Conservation (phyloP, 208 protist genomes). For the Wallacemonas collosoma region DNA sequence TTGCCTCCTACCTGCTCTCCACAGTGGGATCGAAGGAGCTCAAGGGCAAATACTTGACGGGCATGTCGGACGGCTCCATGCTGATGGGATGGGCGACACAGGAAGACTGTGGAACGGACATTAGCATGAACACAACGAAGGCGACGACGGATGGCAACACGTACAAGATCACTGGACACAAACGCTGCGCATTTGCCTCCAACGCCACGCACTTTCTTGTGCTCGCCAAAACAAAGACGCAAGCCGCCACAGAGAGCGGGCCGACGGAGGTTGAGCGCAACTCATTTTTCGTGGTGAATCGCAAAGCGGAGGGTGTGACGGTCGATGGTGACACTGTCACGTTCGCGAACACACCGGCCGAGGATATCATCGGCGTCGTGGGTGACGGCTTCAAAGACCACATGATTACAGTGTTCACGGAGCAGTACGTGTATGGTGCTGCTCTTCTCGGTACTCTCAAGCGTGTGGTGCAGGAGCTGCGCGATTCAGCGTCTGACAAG, state of each 20-base stretch:
- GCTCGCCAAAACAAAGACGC: conserved; percentile 74
- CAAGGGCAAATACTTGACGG: conserved; percentile 85
- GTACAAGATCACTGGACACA: conserved; percentile 68
- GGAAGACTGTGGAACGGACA: conserved; percentile 68
- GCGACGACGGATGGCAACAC: conserved; percentile 34
- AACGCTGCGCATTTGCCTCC: conserved; percentile 54
- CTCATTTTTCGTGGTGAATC: conserved; percentile 81
- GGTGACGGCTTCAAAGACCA: conserved; percentile 84
- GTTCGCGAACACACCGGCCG: conserved; percentile 48
- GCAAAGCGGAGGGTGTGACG: conserved; percentile 40
- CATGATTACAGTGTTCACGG: conserved; percentile 84
- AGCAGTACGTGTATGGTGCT: conserved; percentile 83
- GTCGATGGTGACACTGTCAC: conserved; percentile 41
- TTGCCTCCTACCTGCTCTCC: conserved; percentile 70
- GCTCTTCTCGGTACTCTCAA: conserved; percentile 78
- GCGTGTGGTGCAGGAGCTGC: conserved; percentile 67
- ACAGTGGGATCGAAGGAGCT: conserved; percentile 70
- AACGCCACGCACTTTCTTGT: conserved; percentile 84
- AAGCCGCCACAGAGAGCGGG: conserved; percentile 54
- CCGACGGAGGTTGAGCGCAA: conserved; percentile 59
- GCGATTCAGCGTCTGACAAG: conserved; percentile 46
- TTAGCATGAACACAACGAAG: conserved; percentile 81
- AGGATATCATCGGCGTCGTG: conserved; percentile 76
- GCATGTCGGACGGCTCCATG: conserved; percentile 82
- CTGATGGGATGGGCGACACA: conserved; percentile 83